Evolutionary conservation across 768 basidiomycete genomes (phyloP).

Genomic region (Suillus subaureus): DNA sequence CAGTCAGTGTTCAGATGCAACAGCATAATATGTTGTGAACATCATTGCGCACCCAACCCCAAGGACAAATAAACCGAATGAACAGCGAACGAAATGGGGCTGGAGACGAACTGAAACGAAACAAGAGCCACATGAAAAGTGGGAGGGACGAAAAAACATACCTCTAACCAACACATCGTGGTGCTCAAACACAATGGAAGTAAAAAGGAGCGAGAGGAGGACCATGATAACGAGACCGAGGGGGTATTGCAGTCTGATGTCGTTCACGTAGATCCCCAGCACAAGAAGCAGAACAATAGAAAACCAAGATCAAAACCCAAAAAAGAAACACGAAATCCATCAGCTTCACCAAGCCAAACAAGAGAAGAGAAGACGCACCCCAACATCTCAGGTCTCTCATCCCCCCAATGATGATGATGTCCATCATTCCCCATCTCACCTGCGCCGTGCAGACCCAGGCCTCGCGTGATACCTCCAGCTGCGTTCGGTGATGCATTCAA

Average conservation of each 20-base stretch:
- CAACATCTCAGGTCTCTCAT: conserved; percentile 42
- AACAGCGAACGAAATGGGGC: not conserved
- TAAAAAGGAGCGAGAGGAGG: conserved; percentile 57
- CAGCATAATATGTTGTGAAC: rapidly evolving
- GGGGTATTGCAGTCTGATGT: conserved; percentile 66
- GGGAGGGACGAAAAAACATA: conserved; percentile 37
- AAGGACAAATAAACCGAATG: not conserved
- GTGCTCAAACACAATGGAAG: conserved; percentile 61
- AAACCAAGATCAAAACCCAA: not conserved
- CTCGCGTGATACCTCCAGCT: conserved; percentile 22
- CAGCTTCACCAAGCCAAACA: not conserved
- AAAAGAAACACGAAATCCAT: not conserved
- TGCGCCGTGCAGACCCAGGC: conserved; percentile 15
- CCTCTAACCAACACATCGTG: conserved; percentile 66
- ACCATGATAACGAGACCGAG: conserved; percentile 55
- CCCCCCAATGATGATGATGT: conserved; percentile 70
- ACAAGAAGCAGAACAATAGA: not conserved
- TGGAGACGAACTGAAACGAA: not conserved
- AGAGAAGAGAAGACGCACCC: conserved; percentile 36
- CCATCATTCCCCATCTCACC: conserved; percentile 38
- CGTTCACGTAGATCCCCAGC: not conserved
- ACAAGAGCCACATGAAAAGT: not conserved
- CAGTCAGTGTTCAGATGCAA: not conserved
- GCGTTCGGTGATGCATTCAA: not conserved
- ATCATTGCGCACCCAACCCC: not conserved